Base-by-base conservation (phyloP, 257 asterid species). In the Plectranthus barbatus region DNA sequence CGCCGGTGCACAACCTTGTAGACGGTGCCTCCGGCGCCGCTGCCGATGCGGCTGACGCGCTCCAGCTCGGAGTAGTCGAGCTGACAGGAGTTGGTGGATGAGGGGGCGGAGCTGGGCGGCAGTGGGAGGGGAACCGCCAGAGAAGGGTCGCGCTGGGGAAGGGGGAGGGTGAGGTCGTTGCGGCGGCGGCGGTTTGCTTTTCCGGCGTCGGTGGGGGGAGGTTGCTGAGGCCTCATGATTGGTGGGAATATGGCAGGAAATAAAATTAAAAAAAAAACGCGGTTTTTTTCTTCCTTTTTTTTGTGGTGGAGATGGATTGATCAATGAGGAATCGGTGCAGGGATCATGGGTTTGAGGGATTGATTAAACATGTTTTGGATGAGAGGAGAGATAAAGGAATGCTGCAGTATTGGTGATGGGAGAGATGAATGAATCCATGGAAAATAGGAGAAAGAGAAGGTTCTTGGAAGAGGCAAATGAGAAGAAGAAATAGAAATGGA, bases 11-110 rank as follows among this genome's bases (percentile, higher is more conserved):
- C 56, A 49, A 90, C 97, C 26, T 90, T 90, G 87, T 90, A 90
- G 23, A 90, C 97, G 15, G 96, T 90, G 0, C 97, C 97, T 0
- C 97, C 96, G 42, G 84, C 84, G 9, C 97, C 96, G 68, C 93
- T 83, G 0, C 97, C 97, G 83, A 90, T 82, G 64, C 97, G 86
- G 68, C 81, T 77, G 58, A 85, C 19, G 11, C 97, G 87, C 51
- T 87, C 97, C 6, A 90, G 95, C 63, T 87, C 81, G 56, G 84
- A 74, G 86, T 84, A 84, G 36, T 72, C 67, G 2, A 80, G 60
- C 20, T 76, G 70, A 23, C 41, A 65, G 36, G 72, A 34, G 40
- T 68, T 18, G 50, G 62, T 7, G 55, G 78, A 39, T 11, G 80
- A 47, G n/a, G 80, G 55, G 36, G 71, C 58, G 15, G 73, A 67